Evolutionary conservation across 257 asterid genomes (phyloP), one percentile per base, ranked within the genome.

Genomic region (Penstemon eatonii): DNA sequence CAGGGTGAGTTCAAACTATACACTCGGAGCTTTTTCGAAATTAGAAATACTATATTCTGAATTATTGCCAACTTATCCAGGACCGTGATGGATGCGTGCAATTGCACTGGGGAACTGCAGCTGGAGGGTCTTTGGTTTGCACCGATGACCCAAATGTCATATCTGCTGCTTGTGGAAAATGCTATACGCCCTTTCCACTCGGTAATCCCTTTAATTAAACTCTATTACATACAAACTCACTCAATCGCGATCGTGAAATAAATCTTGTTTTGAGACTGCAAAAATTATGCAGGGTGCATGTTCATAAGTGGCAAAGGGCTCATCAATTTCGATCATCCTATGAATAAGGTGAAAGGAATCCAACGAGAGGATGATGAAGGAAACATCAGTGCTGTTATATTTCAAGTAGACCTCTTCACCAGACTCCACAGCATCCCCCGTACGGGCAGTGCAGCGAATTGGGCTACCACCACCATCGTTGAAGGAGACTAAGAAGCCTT

Each of bases 81-180:
- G 92, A 89, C 67, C 83, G 91, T 0, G 86, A 85, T 25, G 89
- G 90, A 60, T 3, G 72, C 18, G 81, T 82, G 79, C 77, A 81
- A 8, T 78, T 89, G 38, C 87, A 87, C 72, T 87, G 95, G 96
- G 95, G 96, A 81, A 77, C 77, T 8, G 85, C 85, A 25, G 72
- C 76, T 2, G 92, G 85, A 47, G 92, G 90, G 11, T 85, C 95
- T 46, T 73, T 89, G 65, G 86, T 85, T 8, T 85, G 92, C 79
- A 77, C 84, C 0, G 91, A 89, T 71, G 91, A 89, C 63, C 79
- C 86, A 0, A 84, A 79, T 43, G 73, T 82, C 75, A 62, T 87
- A 66, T 66, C 76, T 7, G 83, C 83, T 10, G 75, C 85, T 36
- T 87, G 95, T 69, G 95, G 89, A 7, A 76, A 76, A 12, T 75